Evolutionary conservation across 768 basidiomycete genomes (phyloP).

Genomic region (Lactifluus piperatus): DNA sequence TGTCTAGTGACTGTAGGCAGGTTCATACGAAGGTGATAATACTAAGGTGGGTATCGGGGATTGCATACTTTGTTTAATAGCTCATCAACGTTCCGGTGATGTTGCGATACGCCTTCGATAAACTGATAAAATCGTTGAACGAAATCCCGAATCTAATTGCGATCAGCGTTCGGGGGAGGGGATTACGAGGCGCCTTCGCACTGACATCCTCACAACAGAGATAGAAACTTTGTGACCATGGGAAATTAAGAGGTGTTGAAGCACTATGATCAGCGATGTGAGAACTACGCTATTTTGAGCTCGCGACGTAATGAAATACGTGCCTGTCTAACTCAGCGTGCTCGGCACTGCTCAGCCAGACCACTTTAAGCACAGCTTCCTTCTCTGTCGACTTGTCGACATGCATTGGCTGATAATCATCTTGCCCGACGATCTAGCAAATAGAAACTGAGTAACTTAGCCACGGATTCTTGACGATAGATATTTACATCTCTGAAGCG

Average conservation of each 20-base stretch:
- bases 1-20: constrained; percentile 66
- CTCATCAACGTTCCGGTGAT: constrained; percentile 87
- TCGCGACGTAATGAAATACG: not conserved
- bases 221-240: constrained; percentile 95
- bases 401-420: constrained; percentile 88
- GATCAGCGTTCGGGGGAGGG: not conserved
- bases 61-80: constrained; percentile 69
- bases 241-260: constrained; percentile 60
- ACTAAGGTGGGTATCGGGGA: not conserved
- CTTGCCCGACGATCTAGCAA: constrained; percentile 66
- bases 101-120: constrained; percentile 88
- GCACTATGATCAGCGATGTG: constrained; percentile 33
- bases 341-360: constrained; percentile 74
- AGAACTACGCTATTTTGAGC: not conserved
- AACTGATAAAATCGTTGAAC: constrained; percentile 96
- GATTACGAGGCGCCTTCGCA: not conserved
- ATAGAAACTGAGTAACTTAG: not conserved
- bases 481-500: constrained; percentile 69
- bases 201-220: constrained; percentile 85
- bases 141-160: constrained; percentile 66
- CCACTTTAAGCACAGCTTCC: constrained; percentile 64
- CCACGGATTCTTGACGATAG: not conserved
- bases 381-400: constrained; percentile 51
- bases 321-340: constrained; percentile 51
- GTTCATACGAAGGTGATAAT: not conserved